Conservation (phyloP, 73 alveolate species). For the Uronychia setigera region DNA sequence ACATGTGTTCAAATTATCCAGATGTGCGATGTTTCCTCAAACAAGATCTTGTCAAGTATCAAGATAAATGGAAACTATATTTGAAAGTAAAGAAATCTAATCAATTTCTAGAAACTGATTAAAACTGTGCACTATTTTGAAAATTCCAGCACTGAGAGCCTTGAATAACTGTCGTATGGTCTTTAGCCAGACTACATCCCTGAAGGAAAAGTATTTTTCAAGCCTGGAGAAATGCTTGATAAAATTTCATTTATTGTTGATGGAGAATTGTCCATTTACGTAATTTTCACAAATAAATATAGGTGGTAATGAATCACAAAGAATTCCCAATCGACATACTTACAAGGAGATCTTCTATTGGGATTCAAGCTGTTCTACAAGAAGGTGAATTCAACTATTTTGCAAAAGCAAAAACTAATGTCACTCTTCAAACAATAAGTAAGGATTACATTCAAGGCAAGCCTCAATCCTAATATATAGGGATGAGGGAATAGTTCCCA, state of each 20-base stretch:
- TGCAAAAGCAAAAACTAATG: neutral
- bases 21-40: conserved; percentile 15
- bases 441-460: neutral
- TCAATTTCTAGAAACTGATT: neutral
- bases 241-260: neutral
- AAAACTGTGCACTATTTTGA: conserved; percentile 5
- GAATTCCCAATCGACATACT: neutral
- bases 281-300: neutral
- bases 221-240: neutral
- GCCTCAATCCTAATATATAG: neutral
- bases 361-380: neutral
- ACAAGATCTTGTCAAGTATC: conserved; percentile 14
- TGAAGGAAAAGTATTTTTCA: neutral
- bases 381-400: neutral
- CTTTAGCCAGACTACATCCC: neutral
- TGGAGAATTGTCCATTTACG: neutral
- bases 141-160: neutral
- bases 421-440: neutral
- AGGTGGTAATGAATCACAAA: neutral
- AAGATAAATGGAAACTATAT: conserved; percentile 37
- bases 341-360: neutral
- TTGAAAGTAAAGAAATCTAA: neutral
- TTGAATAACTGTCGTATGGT: neutral
- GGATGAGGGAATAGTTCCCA: neutral
- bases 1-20: conserved; percentile 43